Evolutionary conservation across 31 red algal genomes (phyloP).

Genomic region (Porphyra umbilicalis): DNA sequence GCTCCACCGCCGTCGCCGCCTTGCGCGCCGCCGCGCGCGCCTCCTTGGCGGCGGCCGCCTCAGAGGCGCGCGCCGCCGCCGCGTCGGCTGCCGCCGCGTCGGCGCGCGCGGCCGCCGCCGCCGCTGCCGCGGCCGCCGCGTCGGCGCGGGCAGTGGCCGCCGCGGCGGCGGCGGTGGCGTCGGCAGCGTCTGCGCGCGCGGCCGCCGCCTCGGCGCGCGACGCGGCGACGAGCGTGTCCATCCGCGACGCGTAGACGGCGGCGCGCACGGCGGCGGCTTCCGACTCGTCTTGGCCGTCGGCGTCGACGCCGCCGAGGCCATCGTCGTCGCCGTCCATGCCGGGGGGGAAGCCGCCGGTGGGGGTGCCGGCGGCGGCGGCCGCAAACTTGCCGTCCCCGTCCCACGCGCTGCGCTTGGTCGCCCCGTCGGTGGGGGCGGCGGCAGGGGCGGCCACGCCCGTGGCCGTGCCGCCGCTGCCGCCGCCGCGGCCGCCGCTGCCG

Average conservation of each 20-base stretch:
- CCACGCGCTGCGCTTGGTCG: not conserved
- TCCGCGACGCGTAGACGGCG: conserved; percentile 55
- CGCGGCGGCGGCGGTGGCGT: not conserved
- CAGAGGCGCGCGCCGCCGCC: not conserved
- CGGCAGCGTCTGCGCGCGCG: conserved; percentile 1
- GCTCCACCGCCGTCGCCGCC: conserved; percentile 5
- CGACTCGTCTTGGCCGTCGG: not conserved
- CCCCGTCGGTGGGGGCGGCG: not conserved
- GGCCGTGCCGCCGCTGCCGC: not conserved
- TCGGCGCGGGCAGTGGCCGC: not conserved
- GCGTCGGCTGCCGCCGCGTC: too few species aligned
- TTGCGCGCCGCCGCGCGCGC: not conserved
- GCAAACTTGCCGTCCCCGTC: not conserved
- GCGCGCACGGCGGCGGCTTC: conserved; percentile 16
- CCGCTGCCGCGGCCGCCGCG: not conserved
- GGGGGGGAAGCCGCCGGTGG: not conserved
- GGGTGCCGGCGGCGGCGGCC: not conserved
- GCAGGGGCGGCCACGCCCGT: not conserved
- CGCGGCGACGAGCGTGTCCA: conserved; percentile 48
- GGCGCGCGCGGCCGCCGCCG: not conserved
- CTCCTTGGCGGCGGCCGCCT: not conserved
- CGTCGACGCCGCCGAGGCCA: not conserved
- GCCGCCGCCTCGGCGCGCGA: conserved; percentile 11
- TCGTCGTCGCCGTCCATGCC: not conserved
- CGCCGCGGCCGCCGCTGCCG: not conserved